Conservation (phyloP, 371 early-diverging fungal genomes). For the Enteropsectra breve region DNA sequence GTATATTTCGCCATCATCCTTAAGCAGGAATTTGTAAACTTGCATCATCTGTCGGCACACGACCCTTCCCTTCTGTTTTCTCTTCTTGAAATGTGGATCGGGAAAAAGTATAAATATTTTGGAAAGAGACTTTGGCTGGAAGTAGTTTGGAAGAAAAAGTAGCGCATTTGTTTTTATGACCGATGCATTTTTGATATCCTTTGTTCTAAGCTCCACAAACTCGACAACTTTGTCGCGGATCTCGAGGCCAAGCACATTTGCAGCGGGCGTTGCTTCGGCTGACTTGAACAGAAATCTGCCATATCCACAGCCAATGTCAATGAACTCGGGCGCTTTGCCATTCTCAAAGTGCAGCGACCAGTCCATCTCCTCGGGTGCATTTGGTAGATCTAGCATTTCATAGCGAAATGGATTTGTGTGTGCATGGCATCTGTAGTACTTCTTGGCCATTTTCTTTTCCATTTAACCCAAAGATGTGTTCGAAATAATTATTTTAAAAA, state of each 20-base stretch:
- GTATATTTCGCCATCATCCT: conserved; percentile 52
- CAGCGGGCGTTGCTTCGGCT: conserved; percentile 75
- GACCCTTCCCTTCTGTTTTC: conserved; percentile 94
- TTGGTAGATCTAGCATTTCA: conserved; percentile 64
- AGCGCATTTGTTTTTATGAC: conserved; percentile 93
- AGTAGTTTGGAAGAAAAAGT: conserved; percentile 94
- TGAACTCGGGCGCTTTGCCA: conserved; percentile 70
- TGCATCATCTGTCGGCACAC: conserved; percentile 64
- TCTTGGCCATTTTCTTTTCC: conserved; percentile 61
- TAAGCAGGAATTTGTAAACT: conserved; percentile 51
- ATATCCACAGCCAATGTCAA: conserved; percentile 98
- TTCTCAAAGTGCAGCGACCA: conserved; percentile 76
- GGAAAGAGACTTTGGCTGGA: conserved; percentile 74
- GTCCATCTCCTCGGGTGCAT: conserved; percentile 71
- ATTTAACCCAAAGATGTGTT: not conserved
- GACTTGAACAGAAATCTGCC: conserved; percentile 79
- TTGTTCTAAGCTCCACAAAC: conserved; percentile 64
- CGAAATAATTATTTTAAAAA: not conserved
- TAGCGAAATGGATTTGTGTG: conserved; percentile 76
- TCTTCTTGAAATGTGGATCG: conserved; percentile 98
- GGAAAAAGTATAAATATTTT: conserved; percentile 93
- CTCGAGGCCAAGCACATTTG: conserved; percentile 90
- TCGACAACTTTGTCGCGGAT: conserved; percentile 87
- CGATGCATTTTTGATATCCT: conserved; percentile 71
- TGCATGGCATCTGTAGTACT: conserved; percentile 82